phyloP scores from a whole-genome alignment of 2,329 filamentous ascomycete species.

The Plectosphaerella cucumerina region DNA sequence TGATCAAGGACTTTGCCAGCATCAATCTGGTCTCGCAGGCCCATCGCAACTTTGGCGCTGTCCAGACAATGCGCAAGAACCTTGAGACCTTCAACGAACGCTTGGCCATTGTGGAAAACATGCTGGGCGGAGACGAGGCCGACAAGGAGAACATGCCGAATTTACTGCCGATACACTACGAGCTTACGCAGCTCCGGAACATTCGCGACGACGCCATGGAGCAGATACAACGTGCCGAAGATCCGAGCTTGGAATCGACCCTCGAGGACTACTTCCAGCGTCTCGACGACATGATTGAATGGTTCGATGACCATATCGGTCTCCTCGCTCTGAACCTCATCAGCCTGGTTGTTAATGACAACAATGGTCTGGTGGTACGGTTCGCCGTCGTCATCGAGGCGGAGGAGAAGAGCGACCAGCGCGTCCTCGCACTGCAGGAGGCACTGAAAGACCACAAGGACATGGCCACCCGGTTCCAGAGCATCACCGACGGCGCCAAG shows the following conservation, averaged over 20 bases:
- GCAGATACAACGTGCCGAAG: constrained; percentile 78
- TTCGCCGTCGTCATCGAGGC: constrained; percentile 90
- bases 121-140: constrained; percentile 79
- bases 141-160: constrained; percentile 91
- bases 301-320: constrained; percentile 94
- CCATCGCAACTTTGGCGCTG: constrained; percentile 92
- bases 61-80: constrained; percentile 88
- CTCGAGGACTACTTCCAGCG: constrained; percentile 85
- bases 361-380: constrained; percentile 84
- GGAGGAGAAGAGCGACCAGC: constrained; percentile 93
- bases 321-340: constrained; percentile 87
- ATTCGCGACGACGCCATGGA: constrained; percentile 96
- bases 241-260: constrained; percentile 72
- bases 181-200: constrained; percentile 85
- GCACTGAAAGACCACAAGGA: constrained; percentile 95
- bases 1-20: constrained; percentile 93
- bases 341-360: constrained; percentile 78
- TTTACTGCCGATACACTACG: constrained; percentile 83
- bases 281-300: constrained; percentile 82
- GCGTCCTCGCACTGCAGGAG: constrained; percentile 86
- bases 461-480: constrained; percentile 88
- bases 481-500: constrained; percentile 89
- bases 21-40: constrained; percentile 91
- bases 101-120: constrained; percentile 68
- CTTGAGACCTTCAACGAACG: constrained; percentile 83